Base-by-base conservation (phyloP, 106 monocot species). In the Dendrobium nobile region DNA sequence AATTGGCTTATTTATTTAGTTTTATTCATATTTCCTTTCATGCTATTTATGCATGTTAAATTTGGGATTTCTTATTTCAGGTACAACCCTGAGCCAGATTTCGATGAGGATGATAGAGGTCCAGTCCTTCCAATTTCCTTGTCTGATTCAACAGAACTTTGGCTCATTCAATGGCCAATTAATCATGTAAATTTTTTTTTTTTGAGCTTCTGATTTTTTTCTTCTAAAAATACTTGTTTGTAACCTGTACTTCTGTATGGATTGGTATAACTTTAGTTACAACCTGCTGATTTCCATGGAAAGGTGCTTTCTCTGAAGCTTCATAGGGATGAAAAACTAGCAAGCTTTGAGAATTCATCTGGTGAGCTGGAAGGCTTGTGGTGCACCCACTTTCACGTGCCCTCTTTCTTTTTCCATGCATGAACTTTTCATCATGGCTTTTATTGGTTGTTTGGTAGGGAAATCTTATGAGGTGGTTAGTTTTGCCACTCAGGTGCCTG, bases 381-480 rank as follows among this genome's bases (percentile, higher is more conserved):
- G 10, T 26, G 24, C 8, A 65, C 3, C 64, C 4, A 15, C 10
- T 65, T 65, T 65, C 64, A 24, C 70, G 2, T 16, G 33, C 70
- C 40, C 37, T 70, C 74, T 44, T 56, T 48, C 41, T 77, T 85
- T 28, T 44, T 77, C 15, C 7, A 0, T 74, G 5, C 9, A 43
- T 37, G 20, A n/a, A 43, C 19, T 67, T 20, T 33, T 45, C 4
- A 20, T 79, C 15, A 51, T 75, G 40, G 75, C 67, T 19, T 33
- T 82, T 33, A 11, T 70, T 72, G 74, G 44, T 43, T 27, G 33
- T 45, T 43, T 83, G 78, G 41, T 88, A 95, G 94, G 94, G 67
- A 95, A 95, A 83, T 82, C 85, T 43, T 95, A 88, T 79, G 92
- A 95, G 33, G 51, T 95, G n/a, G 79, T 92, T 28, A 92, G 94